Base-by-base conservation (phyloP, 2,329 filamentous ascomycete species). In the Aspergillus flavus region DNA sequence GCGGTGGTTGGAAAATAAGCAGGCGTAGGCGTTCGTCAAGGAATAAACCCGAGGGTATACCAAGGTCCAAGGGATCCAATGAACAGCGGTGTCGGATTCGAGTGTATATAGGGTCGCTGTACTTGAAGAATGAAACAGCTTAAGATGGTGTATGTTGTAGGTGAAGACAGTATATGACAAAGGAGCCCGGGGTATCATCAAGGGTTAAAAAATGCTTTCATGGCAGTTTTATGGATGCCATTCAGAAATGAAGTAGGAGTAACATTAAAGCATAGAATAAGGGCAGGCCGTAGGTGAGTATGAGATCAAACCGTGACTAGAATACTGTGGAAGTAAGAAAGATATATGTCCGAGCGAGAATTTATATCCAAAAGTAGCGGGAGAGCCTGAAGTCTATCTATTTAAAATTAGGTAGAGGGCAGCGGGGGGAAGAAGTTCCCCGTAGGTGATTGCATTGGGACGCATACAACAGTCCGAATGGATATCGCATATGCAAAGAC, bases 401-500 rank as follows among this genome's bases (percentile, higher is more conserved):
- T 62, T 62, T 57, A 58, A 54, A 52, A 55, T 59, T 58, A 48
- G 57, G 41, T 58, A 63, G 30, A 61, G 64, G 58, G 28, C n/a
- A 52, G 53, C 50, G 56, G 57, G 59, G 61, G 57, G 57, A 63
- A 50, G 45, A 32, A 30, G 43, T 57, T 62, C 56, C 59, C 59
- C 57, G 61, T 62, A 53, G 48, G 45, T 59, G 59, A 62, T 64
- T 64, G 61, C 55, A 61, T 61, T 62, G 39, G 46, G 62, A 66
- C 64, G 61, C 65, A 66, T 67, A 59, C 55, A 63, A 57, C 63
- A 52, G 48, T 63, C 64, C 62, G 62, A 63, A 63, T 57, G 50
- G 59, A 62, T 54, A 59, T 60, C 58, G 50, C 58, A 30, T 67
- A 60, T 67, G 64, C 57, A 63, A 52, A 61, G 55, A 36, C 61